Base-by-base conservation (phyloP, 441 rosid genomes). In the Populus hybrid region DNA sequence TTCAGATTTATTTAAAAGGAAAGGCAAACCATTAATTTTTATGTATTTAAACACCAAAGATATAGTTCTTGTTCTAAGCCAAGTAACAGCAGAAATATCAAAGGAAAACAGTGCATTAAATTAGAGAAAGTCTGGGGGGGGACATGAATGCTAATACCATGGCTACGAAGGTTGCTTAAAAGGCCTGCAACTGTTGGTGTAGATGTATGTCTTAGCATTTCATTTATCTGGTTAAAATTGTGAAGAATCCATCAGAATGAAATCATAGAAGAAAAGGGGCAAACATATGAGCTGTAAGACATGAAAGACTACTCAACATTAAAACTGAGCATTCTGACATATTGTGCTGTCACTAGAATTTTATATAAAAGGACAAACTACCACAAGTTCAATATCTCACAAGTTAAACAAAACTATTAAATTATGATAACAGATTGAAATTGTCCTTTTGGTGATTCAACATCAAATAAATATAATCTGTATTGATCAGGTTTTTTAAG, bases 81-180 rank as follows among this genome's bases (percentile, higher is more conserved):
- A 53, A 23, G 57, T 46, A 42, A 26, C 12, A 64, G 30, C 28
- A 46, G 40, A 50, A 32, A 26, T 26, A 19, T 34, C 26, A 28
- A 69, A 34, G 35, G 35, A 36, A 38, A 6, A 65, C 10, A 34
- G 8, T 18, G 11, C 46, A 21, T 14, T 40, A 32, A 42, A 35
- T 69, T 66, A 71, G 28, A 40, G 8, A 35, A 6, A 59, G 23
- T 64, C 50, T 21, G 30, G 26, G 24, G 71, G 50, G 35, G 1
- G 63, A 40, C 63, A 72, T n/a, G 24, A 19, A 46, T 21, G 8
- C 0, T 50, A 50, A 26, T 87, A 94, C 98, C 98, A 69, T 91
- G 90, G 85, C 94, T 91, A 72, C 96, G 94, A 66, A 92, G 91
- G 84, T 90, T 89, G 82, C 90, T 90, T 74, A 94, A 61, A 65